Percentiles rank a stretch among this genome's conserved stretches.
Evolutionary conservation across 139 green algal species (phyloP).

Genomic region (Asterochloris sp.): DNA sequence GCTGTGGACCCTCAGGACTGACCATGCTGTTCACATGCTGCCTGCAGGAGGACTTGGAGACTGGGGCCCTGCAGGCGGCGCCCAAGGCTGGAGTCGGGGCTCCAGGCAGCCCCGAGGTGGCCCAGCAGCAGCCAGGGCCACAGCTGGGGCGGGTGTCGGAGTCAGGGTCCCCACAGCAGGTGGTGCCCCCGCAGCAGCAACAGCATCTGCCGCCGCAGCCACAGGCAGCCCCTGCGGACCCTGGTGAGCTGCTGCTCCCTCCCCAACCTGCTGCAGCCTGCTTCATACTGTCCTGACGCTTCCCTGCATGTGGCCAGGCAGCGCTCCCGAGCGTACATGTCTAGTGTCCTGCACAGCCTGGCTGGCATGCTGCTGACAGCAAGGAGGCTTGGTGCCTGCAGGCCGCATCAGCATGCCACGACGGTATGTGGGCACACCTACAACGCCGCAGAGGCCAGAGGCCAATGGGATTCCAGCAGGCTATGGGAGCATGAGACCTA

Average conservation of each 20-base stretch:
- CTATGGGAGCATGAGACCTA: not conserved
- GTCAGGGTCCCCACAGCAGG: no score
- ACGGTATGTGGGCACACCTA: no score
- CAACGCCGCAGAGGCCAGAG: not conserved
- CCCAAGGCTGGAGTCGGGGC: no score
- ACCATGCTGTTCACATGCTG: no score
- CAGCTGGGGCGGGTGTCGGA: not conserved
- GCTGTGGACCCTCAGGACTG: no score
- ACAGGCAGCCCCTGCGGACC: not conserved
- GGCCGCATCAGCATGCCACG: no score
- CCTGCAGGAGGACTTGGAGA: slow-evolving; percentile 42
- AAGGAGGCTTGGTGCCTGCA: no score
- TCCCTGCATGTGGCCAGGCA: no score
- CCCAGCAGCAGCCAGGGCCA: slow-evolving; percentile 12
- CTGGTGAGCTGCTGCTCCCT: not conserved
- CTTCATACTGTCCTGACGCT: no score
- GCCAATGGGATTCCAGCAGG: not conserved
- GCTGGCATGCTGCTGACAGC: slow-evolving; percentile 2
- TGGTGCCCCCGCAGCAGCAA: not conserved
- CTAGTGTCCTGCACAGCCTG: no score
- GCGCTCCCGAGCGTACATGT: no score
- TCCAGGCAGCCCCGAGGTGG: not conserved
- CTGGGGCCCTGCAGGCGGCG: slow-evolving; percentile 1
- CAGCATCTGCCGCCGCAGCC: not conserved
- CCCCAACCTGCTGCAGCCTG: no score